Evolutionary conservation across 2,329 filamentous ascomycete genomes (phyloP).

Genomic region (Rhinocladiella mackenziei): DNA sequence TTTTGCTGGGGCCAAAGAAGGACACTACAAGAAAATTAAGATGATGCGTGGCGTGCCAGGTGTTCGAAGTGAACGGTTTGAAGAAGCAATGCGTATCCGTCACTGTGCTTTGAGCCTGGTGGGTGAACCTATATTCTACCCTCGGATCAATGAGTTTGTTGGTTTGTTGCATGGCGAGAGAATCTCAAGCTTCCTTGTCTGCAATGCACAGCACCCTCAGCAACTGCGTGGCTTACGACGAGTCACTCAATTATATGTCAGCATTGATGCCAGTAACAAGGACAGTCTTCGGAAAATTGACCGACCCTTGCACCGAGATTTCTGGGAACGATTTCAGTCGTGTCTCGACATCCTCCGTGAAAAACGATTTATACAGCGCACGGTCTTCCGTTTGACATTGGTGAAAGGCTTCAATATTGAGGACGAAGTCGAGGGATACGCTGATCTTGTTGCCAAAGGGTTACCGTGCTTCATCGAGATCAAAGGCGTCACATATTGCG

Average conservation of each 20-base stretch:
- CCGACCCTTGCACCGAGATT: slow-evolving; percentile 86
- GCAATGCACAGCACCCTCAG: slow-evolving; percentile 93
- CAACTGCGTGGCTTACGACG: slow-evolving; percentile 76
- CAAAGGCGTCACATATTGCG: slow-evolving; percentile 88
- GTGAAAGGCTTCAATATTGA: slow-evolving; percentile 98
- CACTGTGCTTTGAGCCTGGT: slow-evolving; percentile 91
- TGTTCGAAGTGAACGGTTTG: slow-evolving; percentile 83
- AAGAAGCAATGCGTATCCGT: slow-evolving; percentile 85
- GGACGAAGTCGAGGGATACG: slow-evolving; percentile 86
- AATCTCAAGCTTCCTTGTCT: slow-evolving; percentile 92
- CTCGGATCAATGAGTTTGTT: slow-evolving; percentile 90
- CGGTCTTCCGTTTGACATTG: slow-evolving; percentile 89
- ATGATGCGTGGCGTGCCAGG: slow-evolving; percentile 93
- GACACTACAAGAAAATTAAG: slow-evolving; percentile 96
- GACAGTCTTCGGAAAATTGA: slow-evolving; percentile 86
- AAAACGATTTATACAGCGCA: slow-evolving; percentile 79
- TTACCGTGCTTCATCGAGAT: slow-evolving; percentile 91
- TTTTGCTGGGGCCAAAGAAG: slow-evolving; percentile 82
- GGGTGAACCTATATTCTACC: slow-evolving; percentile 98
- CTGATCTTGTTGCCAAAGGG: slow-evolving; percentile 77
- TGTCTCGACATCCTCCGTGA: slow-evolving; percentile 86
- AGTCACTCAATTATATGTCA: slow-evolving; percentile 94
- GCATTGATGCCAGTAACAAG: slow-evolving; percentile 88
- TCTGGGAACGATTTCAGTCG: slow-evolving; percentile 91
- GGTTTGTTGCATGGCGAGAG: slow-evolving; percentile 75